Conservation (phyloP, 2,329 filamentous ascomycete genomes). For the Endoconidiophora polonica region DNA sequence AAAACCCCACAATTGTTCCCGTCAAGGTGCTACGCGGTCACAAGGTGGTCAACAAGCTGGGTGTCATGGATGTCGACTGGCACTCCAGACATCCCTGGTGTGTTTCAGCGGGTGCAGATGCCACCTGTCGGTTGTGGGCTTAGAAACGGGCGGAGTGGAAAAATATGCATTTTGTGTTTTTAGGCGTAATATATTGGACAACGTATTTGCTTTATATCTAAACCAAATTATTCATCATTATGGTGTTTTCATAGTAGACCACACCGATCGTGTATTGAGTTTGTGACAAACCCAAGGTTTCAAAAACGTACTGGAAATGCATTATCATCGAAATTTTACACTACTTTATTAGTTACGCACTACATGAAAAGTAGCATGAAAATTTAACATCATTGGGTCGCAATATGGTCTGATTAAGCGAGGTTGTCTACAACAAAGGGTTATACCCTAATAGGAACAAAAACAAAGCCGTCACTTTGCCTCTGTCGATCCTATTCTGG, state of each 20-base stretch:
- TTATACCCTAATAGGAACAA: not conserved
- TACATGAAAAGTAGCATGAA: not conserved
- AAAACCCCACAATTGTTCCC: conserved; percentile 90
- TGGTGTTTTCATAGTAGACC: not conserved
- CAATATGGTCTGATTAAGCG: too few species aligned
- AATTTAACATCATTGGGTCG: too few species aligned
- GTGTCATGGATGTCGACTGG: conserved; percentile 91
- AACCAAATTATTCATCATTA: not conserved
- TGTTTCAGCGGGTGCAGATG: conserved; percentile 86
- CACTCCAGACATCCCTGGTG: conserved; percentile 89
- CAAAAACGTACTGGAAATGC: too few species aligned
- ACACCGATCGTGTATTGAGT: not conserved
- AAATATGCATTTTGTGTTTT: conserved; percentile 12
- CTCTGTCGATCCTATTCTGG: not conserved
- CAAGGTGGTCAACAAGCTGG: conserved; percentile 67
- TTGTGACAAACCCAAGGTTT: too few species aligned
- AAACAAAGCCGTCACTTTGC: conserved; percentile 1
- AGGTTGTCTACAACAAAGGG: too few species aligned
- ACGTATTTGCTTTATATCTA: conserved; percentile 1
- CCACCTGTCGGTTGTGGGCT: conserved; percentile 80
- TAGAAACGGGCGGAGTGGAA: conserved; percentile 20
- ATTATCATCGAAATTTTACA: too few species aligned
- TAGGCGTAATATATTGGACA: conserved; percentile 12
- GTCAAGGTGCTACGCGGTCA: conserved; percentile 88
- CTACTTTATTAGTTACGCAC: too few species aligned